Evolutionary conservation across 2,329 filamentous ascomycete species (phyloP), one percentile per base, ranked within the genome.

Genomic region (Xylaria sp.): DNA sequence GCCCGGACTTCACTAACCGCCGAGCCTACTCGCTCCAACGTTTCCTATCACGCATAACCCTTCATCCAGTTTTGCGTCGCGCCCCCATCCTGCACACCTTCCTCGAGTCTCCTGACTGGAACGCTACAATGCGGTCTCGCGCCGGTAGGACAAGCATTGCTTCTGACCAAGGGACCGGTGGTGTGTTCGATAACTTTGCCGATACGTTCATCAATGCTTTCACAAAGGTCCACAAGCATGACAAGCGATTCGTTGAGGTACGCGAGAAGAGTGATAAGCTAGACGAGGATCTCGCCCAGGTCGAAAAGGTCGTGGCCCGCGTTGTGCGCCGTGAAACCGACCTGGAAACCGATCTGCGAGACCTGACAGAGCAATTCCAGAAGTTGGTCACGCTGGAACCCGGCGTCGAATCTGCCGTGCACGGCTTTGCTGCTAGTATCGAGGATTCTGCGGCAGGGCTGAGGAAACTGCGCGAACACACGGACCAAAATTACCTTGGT

Each of bases 161-260:
- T 32, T 81, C 81, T 78, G 76, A 86, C 72, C 75, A 85, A 72
- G 78, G 82, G 13, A 85, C 85, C 29, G 86, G 87, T 13, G 91
- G 94, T 47, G 93, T 98, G 51, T 96, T 99, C 75, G 96, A 99
- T 78, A 94, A 93, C 75, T 93, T 98, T 78, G 93, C 96, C 48
- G 96, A 99, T 79, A 97, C 92, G 42, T 97, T 98, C 78, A 92
- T 99, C 80, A 98, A 98, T 78, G 95, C 94, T 47, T 99, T 99
- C 77, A 94, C 92, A 57, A 99, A 98, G 81, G 91, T 97, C 1
- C 93, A 98, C 84, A 97, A 97, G 80, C 92, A 94, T 6, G 96
- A 99, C 81, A 92, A 93, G 75, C 92, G 96, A 37, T 99, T 99
- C 80, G 91, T 97, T 72, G 95, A 98, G 78, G 94, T 98, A 69